These are phyloP conservation scores for Pyrenopolyporus hunteri DNA, from an alignment of 495 filamentous ascomycete genomes.

Conservation along the genomic window DNA sequence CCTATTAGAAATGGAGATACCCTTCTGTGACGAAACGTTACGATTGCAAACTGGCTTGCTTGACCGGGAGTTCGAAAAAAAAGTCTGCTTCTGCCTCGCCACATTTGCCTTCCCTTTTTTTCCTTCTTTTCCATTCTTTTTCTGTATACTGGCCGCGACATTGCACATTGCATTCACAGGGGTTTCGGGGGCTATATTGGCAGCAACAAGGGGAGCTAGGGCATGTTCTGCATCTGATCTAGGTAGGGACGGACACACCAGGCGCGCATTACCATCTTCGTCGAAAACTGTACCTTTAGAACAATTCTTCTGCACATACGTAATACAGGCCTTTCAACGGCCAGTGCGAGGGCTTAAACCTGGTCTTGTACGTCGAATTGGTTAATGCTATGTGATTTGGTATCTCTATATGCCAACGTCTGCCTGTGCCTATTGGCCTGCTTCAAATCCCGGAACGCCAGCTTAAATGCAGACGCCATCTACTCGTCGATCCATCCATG, in stretches of 20 bases:
- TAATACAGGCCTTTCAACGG: constrained; percentile 15
- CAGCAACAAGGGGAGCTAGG: constrained; percentile 20
- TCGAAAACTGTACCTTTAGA: constrained; percentile 26
- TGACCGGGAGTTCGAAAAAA: constrained; percentile 2
- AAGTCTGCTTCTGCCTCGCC: neutral
- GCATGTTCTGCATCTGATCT: constrained; percentile 31
- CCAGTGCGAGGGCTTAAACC: constrained; percentile 5
- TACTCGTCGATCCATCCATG: too few species aligned
- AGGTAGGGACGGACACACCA: constrained; percentile 15
- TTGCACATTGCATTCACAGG: constrained; percentile 40
- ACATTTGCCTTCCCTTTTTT: too few species aligned
- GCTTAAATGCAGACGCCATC: constrained; percentile 11
- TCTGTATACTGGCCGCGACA: constrained; percentile 34
- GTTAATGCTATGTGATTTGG: constrained; percentile 17
- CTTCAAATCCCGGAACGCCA: constrained; percentile 17
- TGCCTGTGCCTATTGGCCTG: neutral
- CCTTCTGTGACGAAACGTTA: constrained; percentile 1
- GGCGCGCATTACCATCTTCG: constrained; percentile 24
- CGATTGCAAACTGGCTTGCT: constrained; percentile 1
- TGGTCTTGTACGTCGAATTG: neutral
- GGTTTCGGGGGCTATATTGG: constrained; percentile 31
- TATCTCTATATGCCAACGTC: constrained; percentile 16
- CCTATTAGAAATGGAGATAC: constrained; percentile 2
- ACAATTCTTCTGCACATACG: constrained; percentile 37
- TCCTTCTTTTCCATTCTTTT: constrained; percentile 17